phyloP scores from a whole-genome alignment of 306 rosid species.

The Senna tora region DNA sequence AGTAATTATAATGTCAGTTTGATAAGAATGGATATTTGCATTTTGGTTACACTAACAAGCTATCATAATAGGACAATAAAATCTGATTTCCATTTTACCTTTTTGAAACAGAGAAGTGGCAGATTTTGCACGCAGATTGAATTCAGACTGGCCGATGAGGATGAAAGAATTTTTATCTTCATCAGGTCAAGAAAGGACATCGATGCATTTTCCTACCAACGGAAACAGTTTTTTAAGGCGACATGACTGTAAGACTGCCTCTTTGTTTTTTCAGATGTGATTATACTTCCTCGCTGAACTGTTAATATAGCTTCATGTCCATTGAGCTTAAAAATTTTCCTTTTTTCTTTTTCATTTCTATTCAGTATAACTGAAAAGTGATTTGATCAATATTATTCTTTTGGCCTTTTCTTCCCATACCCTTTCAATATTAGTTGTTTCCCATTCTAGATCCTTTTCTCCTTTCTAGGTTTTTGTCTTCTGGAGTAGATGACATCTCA shows the following conservation, averaged over 20 bases:
- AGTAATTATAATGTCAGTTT: conserved; percentile 14
- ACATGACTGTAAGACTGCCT: conserved; percentile 58
- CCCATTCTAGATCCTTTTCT: background rate
- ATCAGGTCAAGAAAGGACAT: conserved; percentile 70
- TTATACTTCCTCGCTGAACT: conserved; percentile 33
- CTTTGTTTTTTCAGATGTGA: conserved; percentile 18
- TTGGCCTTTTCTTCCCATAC: conserved; percentile 5
- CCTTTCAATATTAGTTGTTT: background rate
- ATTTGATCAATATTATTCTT: background rate
- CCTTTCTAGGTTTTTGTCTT: background rate
- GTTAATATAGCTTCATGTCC: background rate
- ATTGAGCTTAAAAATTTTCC: background rate
- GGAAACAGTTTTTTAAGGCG: conserved; percentile 60
- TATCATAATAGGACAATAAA: conserved; percentile 10
- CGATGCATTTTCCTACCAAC: conserved; percentile 54
- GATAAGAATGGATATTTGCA: conserved; percentile 14
- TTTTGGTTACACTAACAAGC: conserved; percentile 10
- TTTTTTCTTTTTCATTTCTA: too few relatives aligned
- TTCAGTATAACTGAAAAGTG: conserved; percentile 1
- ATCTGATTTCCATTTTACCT: conserved; percentile 37
- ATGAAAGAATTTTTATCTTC: conserved; percentile 85
- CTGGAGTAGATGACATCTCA: background rate
- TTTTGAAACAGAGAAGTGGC: conserved; percentile 83
- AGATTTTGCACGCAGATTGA: conserved; percentile 90
- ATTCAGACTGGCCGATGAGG: conserved; percentile 95